phyloP scores from a whole-genome alignment of 2,329 filamentous ascomycete genomes.

The Diaporthe sp. region DNA sequence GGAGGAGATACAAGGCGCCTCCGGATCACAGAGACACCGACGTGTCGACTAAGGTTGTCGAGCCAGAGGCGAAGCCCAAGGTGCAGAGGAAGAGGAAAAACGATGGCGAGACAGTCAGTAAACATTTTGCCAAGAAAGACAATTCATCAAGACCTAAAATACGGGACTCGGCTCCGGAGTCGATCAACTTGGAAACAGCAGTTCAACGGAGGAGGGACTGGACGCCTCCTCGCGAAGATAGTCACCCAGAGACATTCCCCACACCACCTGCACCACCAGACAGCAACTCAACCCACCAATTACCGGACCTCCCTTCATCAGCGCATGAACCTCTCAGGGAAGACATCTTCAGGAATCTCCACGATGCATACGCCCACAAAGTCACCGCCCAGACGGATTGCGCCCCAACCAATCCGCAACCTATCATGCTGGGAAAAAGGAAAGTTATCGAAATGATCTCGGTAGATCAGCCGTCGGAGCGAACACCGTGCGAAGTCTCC shows the following conservation, averaged over 20 bases:
- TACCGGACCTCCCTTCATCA: background rate
- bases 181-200: slow-evolving; percentile 61
- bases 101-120: slow-evolving; percentile 48
- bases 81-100: slow-evolving; percentile 43
- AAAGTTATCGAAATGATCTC: slow-evolving; percentile 67
- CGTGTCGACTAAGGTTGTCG: slow-evolving; percentile 36
- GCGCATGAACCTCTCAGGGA: slow-evolving; percentile 32
- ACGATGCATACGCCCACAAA: slow-evolving; percentile 56
- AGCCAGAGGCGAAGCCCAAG: slow-evolving; percentile 43
- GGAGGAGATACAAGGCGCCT: slow-evolving; percentile 51
- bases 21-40: background rate
- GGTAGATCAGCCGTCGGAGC: slow-evolving; percentile 41
- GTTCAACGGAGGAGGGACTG: slow-evolving; percentile 70
- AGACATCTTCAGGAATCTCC: slow-evolving; percentile 58
- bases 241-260: slow-evolving; percentile 39
- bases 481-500: slow-evolving; percentile 41
- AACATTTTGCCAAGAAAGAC: slow-evolving; percentile 46
- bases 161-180: slow-evolving; percentile 46
- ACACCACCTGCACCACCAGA: slow-evolving; percentile 19
- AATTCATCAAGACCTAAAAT: slow-evolving; percentile 42
- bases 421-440: slow-evolving; percentile 62
- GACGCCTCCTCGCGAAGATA: slow-evolving; percentile 72
- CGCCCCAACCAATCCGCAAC: slow-evolving; percentile 42
- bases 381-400: slow-evolving; percentile 39
- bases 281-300: background rate